Conservation (phyloP, 306 rosid species). For the Ziziphus jujuba region DNA sequence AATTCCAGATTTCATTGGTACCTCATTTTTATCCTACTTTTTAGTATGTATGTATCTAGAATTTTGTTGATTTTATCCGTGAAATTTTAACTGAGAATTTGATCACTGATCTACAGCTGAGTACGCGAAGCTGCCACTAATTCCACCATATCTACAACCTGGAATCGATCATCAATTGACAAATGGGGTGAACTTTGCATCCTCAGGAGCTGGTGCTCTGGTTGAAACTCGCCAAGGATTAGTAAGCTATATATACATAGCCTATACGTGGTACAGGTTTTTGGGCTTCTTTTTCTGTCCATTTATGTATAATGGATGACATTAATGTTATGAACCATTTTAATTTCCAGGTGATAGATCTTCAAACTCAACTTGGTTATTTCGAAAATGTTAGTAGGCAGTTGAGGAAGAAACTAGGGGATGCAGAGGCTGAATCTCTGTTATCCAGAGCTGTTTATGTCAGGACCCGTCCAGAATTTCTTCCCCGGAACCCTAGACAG, state of each 20-base stretch:
- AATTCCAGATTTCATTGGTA: conserved; percentile 54
- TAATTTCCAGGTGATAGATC: conserved; percentile 30
- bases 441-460: conserved; percentile 30
- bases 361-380: conserved; percentile 21
- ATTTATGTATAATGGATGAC: background rate
- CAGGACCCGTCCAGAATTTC: no score
- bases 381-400: conserved; percentile 16
- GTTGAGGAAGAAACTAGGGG: conserved; percentile 21
- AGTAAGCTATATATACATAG: background rate
- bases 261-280: background rate
- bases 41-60: background rate
- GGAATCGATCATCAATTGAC: background rate
- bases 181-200: conserved; percentile 40
- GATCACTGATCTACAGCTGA: conserved; percentile 20
- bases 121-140: conserved; percentile 23
- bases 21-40: background rate
- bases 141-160: conserved; percentile 33
- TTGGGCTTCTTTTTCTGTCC: background rate
- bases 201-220: conserved; percentile 31
- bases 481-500: no score
- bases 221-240: background rate
- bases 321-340: background rate
- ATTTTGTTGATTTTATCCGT: background rate
- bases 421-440: conserved; percentile 16
- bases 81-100: background rate